A percentile compares a stretch with the other conserved stretches of the same genome.
Conservation (phyloP, 1,284 basidiomycete genomes). For the Bondarzewia mesenterica region DNA sequence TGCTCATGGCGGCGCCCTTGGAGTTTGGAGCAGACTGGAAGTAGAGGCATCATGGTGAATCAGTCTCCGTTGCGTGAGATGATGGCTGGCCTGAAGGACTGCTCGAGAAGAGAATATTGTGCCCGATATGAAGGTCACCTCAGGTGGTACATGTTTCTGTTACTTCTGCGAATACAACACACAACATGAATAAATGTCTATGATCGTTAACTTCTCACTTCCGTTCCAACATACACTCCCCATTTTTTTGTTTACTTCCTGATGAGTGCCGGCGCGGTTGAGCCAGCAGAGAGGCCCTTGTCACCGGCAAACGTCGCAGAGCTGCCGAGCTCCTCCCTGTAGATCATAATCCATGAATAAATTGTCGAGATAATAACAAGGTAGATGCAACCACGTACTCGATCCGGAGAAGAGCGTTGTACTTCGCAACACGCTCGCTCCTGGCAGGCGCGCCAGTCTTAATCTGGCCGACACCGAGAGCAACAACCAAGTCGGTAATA, state of each 20-base stretch:
- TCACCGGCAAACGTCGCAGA: slow-evolving; percentile 70
- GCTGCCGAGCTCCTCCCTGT: slow-evolving; percentile 69
- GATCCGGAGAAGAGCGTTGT: slow-evolving; percentile 85
- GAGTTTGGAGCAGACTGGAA: too few species aligned
- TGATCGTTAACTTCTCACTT: not conserved
- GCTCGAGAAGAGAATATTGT: too few species aligned
- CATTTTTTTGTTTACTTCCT: slow-evolving; percentile 40
- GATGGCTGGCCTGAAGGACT: too few species aligned
- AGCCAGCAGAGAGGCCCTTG: slow-evolving; percentile 75
- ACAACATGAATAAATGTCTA: not conserved
- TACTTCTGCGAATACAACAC: not conserved
- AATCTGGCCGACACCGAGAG: slow-evolving; percentile 91
- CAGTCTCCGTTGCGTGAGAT: too few species aligned
- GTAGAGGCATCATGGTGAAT: too few species aligned
- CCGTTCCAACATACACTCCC: not conserved
- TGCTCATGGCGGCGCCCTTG: too few species aligned
- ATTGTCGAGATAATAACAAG: not conserved
- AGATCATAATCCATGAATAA: slow-evolving; percentile 12
- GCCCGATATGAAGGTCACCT: too few species aligned
- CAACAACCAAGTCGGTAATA: slow-evolving; percentile 96
- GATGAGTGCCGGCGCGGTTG: slow-evolving; percentile 63
- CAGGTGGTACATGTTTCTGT: too few species aligned
- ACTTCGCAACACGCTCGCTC: slow-evolving; percentile 91
- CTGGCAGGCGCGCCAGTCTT: slow-evolving; percentile 97
- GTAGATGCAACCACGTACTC: slow-evolving; percentile 50